These are phyloP conservation scores for Coemansia sp. DNA, from an alignment of 192 early-diverging fungal genomes.

Conservation along the genomic window DNA sequence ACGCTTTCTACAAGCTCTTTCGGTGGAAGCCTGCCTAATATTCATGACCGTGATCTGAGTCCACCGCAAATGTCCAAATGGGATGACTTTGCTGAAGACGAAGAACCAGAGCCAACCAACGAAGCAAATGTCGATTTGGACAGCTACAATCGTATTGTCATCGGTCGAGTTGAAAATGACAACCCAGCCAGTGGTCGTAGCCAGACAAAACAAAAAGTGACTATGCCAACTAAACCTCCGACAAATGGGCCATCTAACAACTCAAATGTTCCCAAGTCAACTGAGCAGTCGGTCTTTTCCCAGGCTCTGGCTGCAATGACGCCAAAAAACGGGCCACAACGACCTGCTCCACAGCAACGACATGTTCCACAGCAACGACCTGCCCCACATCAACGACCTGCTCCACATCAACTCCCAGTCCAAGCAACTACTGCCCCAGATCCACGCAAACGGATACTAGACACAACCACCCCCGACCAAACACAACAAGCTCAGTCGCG, in stretches of 20 bases:
- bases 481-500: constrained; percentile 3
- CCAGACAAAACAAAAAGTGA: neutral
- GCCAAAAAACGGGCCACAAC: neutral
- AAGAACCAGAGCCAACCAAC: constrained; percentile 1
- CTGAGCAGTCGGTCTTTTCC: constrained; percentile 1
- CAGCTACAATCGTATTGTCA: constrained; percentile 17
- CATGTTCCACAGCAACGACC: too few relatives aligned
- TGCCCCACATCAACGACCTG: neutral
- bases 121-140: constrained; percentile 8
- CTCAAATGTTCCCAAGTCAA: neutral
- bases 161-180: constrained; percentile 9
- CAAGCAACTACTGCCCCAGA: neutral
- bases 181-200: neutral
- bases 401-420: neutral
- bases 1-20: neutral
- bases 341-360: too few relatives aligned
- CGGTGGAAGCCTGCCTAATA: neutral
- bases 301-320: constrained; percentile 15
- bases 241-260: neutral
- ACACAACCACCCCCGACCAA: neutral
- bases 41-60: neutral
- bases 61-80: constrained; percentile 20
- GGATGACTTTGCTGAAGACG: constrained; percentile 13
- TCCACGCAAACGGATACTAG: neutral
- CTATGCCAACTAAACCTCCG: neutral